Percentiles rank a stretch among this genome's conserved stretches.
phyloP scores from a whole-genome alignment of 805 yeast genomes.

The Saccharomycopsis sp. region DNA sequence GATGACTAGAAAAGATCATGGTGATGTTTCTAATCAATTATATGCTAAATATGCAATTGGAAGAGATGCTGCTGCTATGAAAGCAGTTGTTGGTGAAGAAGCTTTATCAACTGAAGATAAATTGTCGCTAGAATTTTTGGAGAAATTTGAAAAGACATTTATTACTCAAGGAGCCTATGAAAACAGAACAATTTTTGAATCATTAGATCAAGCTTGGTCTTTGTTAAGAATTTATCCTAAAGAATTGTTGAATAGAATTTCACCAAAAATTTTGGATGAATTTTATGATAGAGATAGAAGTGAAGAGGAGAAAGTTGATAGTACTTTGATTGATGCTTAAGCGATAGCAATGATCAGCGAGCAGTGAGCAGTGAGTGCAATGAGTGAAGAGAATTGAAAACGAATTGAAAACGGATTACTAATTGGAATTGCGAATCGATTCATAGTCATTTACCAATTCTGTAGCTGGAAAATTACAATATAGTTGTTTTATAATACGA shows the following conservation, averaged over 20 bases:
- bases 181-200: conserved; percentile 88
- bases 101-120: conserved; percentile 97
- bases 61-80: conserved; percentile 99
- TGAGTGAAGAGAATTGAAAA: no score
- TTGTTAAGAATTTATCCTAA: conserved; percentile 97
- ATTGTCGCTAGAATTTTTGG: conserved; percentile 93
- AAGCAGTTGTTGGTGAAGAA: conserved; percentile 99
- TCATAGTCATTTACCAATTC: no score
- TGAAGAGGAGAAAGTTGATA: conserved; percentile 38
- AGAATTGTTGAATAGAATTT: conserved; percentile 96
- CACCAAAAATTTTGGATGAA: conserved; percentile 93
- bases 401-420: no score
- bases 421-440: no score
- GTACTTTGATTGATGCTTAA: conserved; percentile 35
- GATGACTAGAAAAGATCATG: conserved; percentile 99
- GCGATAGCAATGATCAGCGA: conserved; percentile 17
- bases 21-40: conserved; percentile 98
- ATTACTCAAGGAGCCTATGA: conserved; percentile 97
- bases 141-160: conserved; percentile 94
- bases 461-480: no score
- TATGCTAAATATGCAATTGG: conserved; percentile 99
- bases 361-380: no score
- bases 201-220: conserved; percentile 97
- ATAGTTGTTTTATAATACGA: no score
- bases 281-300: conserved; percentile 88